Base-by-base conservation (phyloP, 345 rosid species). In the Odontarrhena argentea region DNA sequence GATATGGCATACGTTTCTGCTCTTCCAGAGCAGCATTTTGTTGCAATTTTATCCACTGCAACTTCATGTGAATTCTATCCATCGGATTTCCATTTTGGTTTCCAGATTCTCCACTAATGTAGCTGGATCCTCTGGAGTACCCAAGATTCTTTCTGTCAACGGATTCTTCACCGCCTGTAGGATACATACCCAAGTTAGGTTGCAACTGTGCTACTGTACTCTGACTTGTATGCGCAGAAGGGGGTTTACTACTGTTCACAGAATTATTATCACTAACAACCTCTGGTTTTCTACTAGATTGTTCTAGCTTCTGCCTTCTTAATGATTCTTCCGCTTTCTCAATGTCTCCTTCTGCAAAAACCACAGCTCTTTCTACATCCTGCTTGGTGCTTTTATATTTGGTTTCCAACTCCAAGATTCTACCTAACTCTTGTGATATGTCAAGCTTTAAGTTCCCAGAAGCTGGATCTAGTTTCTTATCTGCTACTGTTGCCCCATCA, bases 361-460 rank as follows among this genome's bases (percentile, higher is more conserved):
- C 88, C 28, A 89, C 77, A 50, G 84, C 87, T 78, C 83, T 89
- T 80, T 89, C 96, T 67, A 89, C 89, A 72, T 92, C 98, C 77
- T 85, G 96, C 80, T 87, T 92, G 10, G 79, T 65, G 65, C 85
- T 87, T 71, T 78, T 86, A 65, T 77, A 86, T 70, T 76, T 75
- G 15, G 80, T 72, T 75, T 89, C 96, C 85, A 92, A 78, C 46
- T 79, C 89, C 37, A 80, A 76, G 78, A 92, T 81, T 63, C 68
- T 78, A 76, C 86, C 73, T 74, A 92, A 82, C 85, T 92, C 98
- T 49, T 86, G 85, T 4, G 91, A 76, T 67, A 92, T 87, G 50
- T 92, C 96, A 46, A 92, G 84, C 67, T 92, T 92, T 73, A 87
- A 78, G 69, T 82, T 87, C 67, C 86, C 79, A 65, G 79, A 60